Evolutionary conservation across 306 rosid genomes (phyloP), one percentile per base, ranked within the genome.

Genomic region (cucumber (Cucumis sativus)): DNA sequence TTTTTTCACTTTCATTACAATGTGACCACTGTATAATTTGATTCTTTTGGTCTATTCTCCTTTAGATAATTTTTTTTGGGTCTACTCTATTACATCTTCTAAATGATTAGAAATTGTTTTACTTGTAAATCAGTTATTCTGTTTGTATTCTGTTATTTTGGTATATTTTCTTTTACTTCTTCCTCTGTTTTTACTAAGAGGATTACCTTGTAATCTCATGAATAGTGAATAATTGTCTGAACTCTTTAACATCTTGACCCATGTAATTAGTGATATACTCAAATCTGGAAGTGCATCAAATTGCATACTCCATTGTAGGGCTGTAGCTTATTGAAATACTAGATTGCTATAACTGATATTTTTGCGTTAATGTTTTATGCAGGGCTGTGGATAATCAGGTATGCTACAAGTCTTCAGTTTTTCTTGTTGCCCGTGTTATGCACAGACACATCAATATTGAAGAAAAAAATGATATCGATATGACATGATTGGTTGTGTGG

Each of bases 351-450:
- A 64, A 61, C 82, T 84, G 78, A 78, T 80, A 33, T 58, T 57
- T 73, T 5, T 51, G 75, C 76, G 80, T 33, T 55, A 74, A 66
- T 78, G 75, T 86, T 70, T 40, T 78, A 37, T 88, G 91, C 97
- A 92, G 99, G 92, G 99, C 99, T 73, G 83, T 80, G 52, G 99
- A 96, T 88, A 96, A 92, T 85, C 98, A 89, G 99, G 98, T 91
- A 85, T 75, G n/a, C 39, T 12, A 57, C 59, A 61, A 51, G 54
- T 72, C 77, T 43, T 78, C 81, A 75, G 10, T 13, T 70, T 70
- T 43, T 49, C 12, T 40, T 43, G 11, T 61, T 71, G 58, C 52
- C 6, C 52, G 57, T 54, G 28, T 67, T 76, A 15, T 11, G 74
- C 66, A 63, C 67, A 23, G 9, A 25, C 39, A 3, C 7, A 20